Base-by-base conservation (phyloP, 148 eudicot genomes). In the Nyssa sinensis region DNA sequence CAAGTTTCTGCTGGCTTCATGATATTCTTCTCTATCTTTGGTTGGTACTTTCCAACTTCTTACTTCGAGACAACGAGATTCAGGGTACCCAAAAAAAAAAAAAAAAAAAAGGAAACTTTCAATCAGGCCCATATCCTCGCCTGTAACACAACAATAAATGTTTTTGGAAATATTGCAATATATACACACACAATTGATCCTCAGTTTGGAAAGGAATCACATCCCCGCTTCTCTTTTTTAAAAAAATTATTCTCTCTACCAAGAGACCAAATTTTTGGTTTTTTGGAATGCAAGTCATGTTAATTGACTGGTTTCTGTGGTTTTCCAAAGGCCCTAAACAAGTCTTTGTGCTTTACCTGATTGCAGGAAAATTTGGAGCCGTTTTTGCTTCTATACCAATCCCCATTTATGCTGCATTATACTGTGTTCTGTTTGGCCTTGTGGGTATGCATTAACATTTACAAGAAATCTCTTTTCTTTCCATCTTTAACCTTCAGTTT, bases 301-400 rank as follows among this genome's bases (percentile, higher is more conserved):
- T 55, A 55, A 55, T 24, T 55, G 24, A 6, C 59, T 55, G 59
- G 59, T 55, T 55, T 13, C 64, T 32, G 28, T 29, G 21, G 61
- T 27, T 37, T 60, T 14, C 67, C 13, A 3, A 17, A 17, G 14
- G 31, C 7, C 30, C 61, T 19, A 29, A 24, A 6, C 3, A 21
- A 12, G 31, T 24, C 34, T 3, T n/a, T 57, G 1, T 58, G 62
- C 29, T n/a, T 74, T 59, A 44, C 35, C 67, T 61, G 63, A 31
- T 71, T 88, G 89, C 95, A 96, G 99, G 99, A 63, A 96, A 96
- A 88, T 96, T 96, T 78, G 98, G 98, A 73, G 98, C 98, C 30
- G 93, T 94, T 67, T 94, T 94, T 79, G 98, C 98, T 58, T 94
- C 98, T 11, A 94, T 94, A 77, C 98, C 98, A 10, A 87, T 92